Evolutionary conservation across 2,329 filamentous ascomycete species (phyloP).

Genomic region (Aureobasidium sp.): DNA sequence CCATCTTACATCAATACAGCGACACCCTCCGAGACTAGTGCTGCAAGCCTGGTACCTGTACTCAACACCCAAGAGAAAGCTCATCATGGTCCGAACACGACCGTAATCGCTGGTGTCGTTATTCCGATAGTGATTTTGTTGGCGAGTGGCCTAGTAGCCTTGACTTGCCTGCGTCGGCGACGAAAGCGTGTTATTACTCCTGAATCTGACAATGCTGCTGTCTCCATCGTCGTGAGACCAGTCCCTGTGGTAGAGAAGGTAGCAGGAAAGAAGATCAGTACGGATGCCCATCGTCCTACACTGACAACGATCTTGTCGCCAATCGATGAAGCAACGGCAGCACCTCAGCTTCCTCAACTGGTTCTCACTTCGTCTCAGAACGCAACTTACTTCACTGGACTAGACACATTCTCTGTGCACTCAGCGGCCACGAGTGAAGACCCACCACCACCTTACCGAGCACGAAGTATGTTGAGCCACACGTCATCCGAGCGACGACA

Average conservation of each 20-base stretch:
- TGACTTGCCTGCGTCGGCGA: slow-evolving; percentile 1
- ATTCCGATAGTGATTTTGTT: slow-evolving; percentile 3
- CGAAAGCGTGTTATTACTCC: not conserved
- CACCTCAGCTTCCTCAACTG: not conserved
- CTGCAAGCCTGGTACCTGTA: not conserved
- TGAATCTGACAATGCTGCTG: not conserved
- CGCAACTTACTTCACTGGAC: slow-evolving; percentile 15
- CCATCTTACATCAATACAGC: not conserved
- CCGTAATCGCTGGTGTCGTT: slow-evolving; percentile 5
- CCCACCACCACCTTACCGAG: slow-evolving; percentile 14
- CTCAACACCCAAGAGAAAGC: not conserved
- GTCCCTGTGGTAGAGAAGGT: not conserved
- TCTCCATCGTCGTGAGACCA: not conserved
- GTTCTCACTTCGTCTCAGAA: slow-evolving; percentile 10
- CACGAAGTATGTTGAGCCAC: slow-evolving; percentile 7
- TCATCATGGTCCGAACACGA: not conserved
- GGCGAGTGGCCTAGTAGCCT: not conserved
- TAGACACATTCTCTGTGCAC: slow-evolving; percentile 11
- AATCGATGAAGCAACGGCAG: not conserved
- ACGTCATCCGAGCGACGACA: not conserved
- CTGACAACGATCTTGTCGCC: not conserved
- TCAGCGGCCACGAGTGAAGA: slow-evolving; percentile 10
- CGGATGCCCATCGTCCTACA: not conserved
- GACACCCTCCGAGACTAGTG: not conserved
- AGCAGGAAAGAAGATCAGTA: not conserved